Conservation (phyloP, 2,329 filamentous ascomycete species). For the Xylariaceae sp. region DNA sequence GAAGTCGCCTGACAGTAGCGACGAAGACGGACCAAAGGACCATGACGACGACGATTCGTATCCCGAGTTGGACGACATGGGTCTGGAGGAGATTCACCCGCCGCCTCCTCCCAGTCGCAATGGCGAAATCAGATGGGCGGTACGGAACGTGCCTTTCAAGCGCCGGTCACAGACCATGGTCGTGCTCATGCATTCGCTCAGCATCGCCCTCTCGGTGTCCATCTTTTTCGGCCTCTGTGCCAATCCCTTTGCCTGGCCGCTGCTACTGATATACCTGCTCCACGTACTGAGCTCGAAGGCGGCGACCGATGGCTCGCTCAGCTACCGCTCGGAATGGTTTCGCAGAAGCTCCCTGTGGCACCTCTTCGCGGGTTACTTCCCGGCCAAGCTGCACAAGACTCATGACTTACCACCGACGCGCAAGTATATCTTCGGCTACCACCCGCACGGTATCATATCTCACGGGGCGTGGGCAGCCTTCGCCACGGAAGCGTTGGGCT, state of each 20-base stretch:
- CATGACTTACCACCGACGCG: constrained; percentile 68
- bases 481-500: constrained; percentile 81
- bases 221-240: constrained; percentile 87
- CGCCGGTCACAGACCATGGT: constrained; percentile 72
- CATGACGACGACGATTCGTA: constrained; percentile 25
- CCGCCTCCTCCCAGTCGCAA: constrained; percentile 15
- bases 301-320: constrained; percentile 66
- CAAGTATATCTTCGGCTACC: constrained; percentile 96
- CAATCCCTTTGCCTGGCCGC: constrained; percentile 86
- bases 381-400: constrained; percentile 79
- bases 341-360: constrained; percentile 73
- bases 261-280: constrained; percentile 67
- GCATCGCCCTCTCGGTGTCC: constrained; percentile 63
- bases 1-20: constrained; percentile 8
- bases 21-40: constrained; percentile 5
- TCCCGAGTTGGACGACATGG: constrained; percentile 26
- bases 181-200: constrained; percentile 65
- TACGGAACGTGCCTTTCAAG: constrained; percentile 63
- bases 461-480: constrained; percentile 94
- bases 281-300: constrained; percentile 76
- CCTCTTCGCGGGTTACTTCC: constrained; percentile 88
- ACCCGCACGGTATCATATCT: constrained; percentile 94
- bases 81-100: constrained; percentile 19
- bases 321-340: constrained; percentile 65
- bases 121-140: constrained; percentile 72